Base-by-base conservation (phyloP, 495 filamentous ascomycete genomes). In the Choiromyces venosus region DNA sequence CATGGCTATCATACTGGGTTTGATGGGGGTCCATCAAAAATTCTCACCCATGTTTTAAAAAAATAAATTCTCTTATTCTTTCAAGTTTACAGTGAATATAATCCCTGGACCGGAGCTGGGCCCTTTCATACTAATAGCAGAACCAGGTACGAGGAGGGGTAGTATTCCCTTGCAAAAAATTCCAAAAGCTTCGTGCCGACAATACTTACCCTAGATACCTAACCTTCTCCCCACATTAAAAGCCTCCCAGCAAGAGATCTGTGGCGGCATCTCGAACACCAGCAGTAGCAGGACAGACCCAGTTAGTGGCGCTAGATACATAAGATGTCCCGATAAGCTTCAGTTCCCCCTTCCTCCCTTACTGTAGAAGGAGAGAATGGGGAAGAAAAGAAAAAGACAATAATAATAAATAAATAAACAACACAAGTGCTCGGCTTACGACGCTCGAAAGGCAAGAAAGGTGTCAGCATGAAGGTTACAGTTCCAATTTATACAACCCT, bases 221-320 rank as follows among this genome's bases (percentile, higher is more conserved):
- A n/a, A n/a, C n/a, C n/a, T n/a, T n/a, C n/a, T n/a, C n/a, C n/a
- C n/a, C n/a, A n/a, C n/a, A n/a, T n/a, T n/a, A n/a, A n/a, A n/a
- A n/a, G n/a, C n/a, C n/a, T n/a, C n/a, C n/a, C n/a, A n/a, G n/a
- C n/a, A n/a, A n/a, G n/a, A 61, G 71, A 72, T 56, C 35, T 74
- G 74, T 73, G 74, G 73, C 72, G 68, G 56, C 64, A 67, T 44
- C 72, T 76, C 71, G 68, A 66, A 76, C 72, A 76, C 73, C 35
- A 72, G 66, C 40, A 66, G 74, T 72, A 38, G 71, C 69, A 39
- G 36, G 46, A n/a, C 19, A 67, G 64, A 12, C 29, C 44, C 16
- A 71, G 65, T 66, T 65, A 65, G 72, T 65, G 69, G 40, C 65
- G 69, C 72, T 40, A 73, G 52, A 39, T n/a, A 37, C 68, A 70